Evolutionary conservation across 305 asterid genomes (phyloP).

Genomic region (Fraxinus albicans): DNA sequence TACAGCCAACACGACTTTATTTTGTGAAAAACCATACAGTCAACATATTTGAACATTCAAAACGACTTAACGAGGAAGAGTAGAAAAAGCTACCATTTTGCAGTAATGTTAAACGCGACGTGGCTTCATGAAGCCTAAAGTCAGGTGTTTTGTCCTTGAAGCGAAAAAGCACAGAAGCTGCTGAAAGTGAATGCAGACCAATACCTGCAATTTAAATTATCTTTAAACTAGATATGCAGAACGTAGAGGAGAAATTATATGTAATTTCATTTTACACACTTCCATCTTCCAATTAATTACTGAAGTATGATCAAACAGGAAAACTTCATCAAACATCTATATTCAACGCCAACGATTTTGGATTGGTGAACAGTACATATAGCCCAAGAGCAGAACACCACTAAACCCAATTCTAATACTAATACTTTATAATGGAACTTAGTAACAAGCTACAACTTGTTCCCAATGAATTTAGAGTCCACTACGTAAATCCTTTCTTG

Average conservation of each 20-base stretch:
- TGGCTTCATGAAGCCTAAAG: slow-evolving; percentile 21
- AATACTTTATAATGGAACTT: not conserved
- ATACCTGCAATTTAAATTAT: slow-evolving; percentile 43
- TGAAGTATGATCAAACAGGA: not conserved
- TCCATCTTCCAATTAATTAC: not conserved
- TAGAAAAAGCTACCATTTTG: slow-evolving; percentile 33
- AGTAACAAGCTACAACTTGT: not conserved
- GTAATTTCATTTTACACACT: not conserved
- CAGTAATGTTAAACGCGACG: slow-evolving; percentile 21
- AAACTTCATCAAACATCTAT: not conserved
- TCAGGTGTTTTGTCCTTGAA: slow-evolving; percentile 29
- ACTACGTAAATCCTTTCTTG: not conserved
- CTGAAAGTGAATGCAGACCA: slow-evolving; percentile 37
- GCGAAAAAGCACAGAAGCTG: slow-evolving; percentile 43
- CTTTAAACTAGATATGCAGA: not conserved
- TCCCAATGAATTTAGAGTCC: not conserved
- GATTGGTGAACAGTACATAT: not conserved
- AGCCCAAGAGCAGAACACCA: not conserved
- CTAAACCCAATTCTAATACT: not conserved
- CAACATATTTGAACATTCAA: not conserved
- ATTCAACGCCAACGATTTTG: not conserved
- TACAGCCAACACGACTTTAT: slow-evolving; percentile 8
- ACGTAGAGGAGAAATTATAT: not conserved
- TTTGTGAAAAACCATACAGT: not conserved
- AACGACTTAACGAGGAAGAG: slow-evolving; percentile 2